phyloP scores from a whole-genome alignment of 768 basidiomycete genomes.

The Suillus discolor region DNA sequence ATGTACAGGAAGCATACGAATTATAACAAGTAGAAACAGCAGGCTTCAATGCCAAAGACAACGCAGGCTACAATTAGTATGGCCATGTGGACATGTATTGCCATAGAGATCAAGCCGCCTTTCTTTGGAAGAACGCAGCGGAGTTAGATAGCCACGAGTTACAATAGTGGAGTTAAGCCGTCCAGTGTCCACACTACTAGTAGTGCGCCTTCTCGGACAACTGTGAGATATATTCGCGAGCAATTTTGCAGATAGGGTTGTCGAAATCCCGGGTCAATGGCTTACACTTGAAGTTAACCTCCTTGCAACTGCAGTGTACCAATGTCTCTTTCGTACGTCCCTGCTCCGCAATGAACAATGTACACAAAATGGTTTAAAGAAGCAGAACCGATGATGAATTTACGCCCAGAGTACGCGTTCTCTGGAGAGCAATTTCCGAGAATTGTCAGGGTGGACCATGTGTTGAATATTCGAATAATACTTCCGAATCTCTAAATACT shows the following conservation, averaged over 20 bases:
- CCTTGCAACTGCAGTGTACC: not conserved
- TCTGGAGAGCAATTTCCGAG: not conserved
- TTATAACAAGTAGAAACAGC: not conserved
- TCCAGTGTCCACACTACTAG: not conserved
- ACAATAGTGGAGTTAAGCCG: not conserved
- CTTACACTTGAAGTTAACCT: not conserved
- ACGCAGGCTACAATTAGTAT: constrained; percentile 21
- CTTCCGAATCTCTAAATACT: not conserved
- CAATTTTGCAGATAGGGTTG: not conserved
- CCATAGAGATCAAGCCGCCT: constrained; percentile 19
- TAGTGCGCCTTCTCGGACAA: not conserved
- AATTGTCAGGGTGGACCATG: not conserved
- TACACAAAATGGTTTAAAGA: not conserved
- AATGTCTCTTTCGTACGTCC: not conserved
- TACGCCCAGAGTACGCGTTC: not conserved
- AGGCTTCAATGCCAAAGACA: not conserved
- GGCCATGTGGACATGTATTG: constrained; percentile 19
- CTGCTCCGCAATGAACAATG: not conserved
- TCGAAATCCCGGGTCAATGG: not conserved
- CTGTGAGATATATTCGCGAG: too few relatives aligned
- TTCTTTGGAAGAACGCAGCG: not conserved
- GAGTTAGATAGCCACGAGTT: not conserved
- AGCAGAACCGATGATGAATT: not conserved
- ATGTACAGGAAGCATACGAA: not conserved
- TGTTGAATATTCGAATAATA: too few relatives aligned